Conservation (phyloP, 371 early-diverging fungal genomes). For the Fennellomyces sp. region DNA sequence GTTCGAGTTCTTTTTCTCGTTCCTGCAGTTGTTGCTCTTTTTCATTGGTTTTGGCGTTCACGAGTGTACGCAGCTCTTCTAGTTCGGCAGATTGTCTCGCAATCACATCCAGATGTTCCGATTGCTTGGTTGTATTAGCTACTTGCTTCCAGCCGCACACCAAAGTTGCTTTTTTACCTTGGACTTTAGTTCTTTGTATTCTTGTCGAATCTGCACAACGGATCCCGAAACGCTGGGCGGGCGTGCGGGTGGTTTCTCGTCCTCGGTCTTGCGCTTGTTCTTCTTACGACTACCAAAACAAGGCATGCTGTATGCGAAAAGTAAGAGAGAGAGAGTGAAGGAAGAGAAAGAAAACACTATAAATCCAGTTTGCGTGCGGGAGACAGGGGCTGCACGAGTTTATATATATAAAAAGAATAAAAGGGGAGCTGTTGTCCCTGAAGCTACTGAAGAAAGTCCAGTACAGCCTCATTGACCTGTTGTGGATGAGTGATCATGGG, state of each 20-base stretch:
- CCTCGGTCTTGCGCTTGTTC: slow-evolving; percentile 4
- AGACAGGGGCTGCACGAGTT: no score
- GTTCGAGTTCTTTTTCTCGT: slow-evolving; percentile 28
- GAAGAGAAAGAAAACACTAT: background rate
- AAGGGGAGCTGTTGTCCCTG: background rate
- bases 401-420: no score
- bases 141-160: no score
- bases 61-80: slow-evolving; percentile 30
- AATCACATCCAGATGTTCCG: slow-evolving; percentile 38
- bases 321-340: background rate
- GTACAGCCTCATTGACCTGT: slow-evolving; percentile 4
- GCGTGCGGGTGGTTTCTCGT: background rate
- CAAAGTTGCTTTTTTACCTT: no score
- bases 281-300: slow-evolving; percentile 31
- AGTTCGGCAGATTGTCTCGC: slow-evolving; percentile 41
- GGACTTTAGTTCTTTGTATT: slow-evolving; percentile 43
- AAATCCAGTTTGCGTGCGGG: no score
- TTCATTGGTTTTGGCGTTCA: slow-evolving; percentile 7
- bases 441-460: background rate
- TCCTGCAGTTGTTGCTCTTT: slow-evolving; percentile 16
- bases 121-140: slow-evolving; percentile 27
- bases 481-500: slow-evolving; percentile 66
- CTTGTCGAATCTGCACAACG: slow-evolving; percentile 39
- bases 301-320: slow-evolving; percentile 14
- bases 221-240: slow-evolving; percentile 11